Percentiles rank a stretch among this genome's conserved stretches.
phyloP scores from a whole-genome alignment of 257 asterid genomes.

The Solanum verrucosum region DNA sequence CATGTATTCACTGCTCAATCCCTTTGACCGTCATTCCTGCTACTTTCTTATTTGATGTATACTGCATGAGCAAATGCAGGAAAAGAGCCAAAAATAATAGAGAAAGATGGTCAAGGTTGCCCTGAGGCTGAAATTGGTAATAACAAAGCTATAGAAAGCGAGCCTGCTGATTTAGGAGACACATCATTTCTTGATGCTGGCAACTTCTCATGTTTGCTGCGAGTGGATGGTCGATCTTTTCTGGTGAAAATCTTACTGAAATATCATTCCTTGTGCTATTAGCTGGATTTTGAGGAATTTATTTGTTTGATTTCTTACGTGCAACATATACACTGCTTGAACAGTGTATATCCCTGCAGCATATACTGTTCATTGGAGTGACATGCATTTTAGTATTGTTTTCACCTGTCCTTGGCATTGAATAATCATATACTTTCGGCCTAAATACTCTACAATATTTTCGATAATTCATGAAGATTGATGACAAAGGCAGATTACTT shows the following conservation, averaged over 20 bases:
- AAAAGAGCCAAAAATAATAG: not conserved
- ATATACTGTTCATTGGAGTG: not conserved
- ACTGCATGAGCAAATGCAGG: not conserved
- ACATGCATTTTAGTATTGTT: not conserved
- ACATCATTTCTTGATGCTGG: not conserved
- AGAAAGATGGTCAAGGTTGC: not conserved
- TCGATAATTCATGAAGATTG: not conserved
- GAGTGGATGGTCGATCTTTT: conserved; percentile 1
- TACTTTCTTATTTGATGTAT: not conserved
- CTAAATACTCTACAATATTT: not conserved
- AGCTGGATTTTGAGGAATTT: not conserved
- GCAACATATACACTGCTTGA: not conserved
- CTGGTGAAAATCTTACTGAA: conserved; percentile 11
- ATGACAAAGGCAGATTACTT: not conserved
- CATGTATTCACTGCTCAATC: not conserved
- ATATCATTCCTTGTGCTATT: not conserved
- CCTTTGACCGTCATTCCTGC: not conserved
- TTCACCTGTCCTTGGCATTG: not conserved
- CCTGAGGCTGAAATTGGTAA: not conserved
- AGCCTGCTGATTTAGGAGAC: conserved; percentile 1
- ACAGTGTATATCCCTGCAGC: not conserved
- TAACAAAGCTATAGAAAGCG: not conserved
- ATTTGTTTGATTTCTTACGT: not conserved
- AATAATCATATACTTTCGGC: not conserved
- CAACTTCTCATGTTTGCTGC: not conserved